Evolutionary conservation across 495 filamentous ascomycete genomes (phyloP).

Genomic region (Podospora sp.): DNA sequence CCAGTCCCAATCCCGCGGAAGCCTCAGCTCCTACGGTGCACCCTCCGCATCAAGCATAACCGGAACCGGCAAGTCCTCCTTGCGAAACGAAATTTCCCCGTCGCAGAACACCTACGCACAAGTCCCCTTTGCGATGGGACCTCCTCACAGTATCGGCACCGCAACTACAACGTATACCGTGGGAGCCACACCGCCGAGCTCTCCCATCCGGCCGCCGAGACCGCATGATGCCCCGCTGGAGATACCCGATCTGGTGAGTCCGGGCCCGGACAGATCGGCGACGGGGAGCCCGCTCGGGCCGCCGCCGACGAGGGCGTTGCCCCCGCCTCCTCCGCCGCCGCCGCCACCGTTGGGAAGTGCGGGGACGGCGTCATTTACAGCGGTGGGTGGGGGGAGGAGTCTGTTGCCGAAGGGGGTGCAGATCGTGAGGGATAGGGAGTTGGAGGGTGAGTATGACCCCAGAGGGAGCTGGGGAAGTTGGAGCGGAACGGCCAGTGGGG

Average conservation of each 20-base stretch:
- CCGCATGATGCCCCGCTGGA: conserved; percentile 38
- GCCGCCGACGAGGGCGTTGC: conserved; percentile 29
- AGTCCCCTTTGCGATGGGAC: background rate
- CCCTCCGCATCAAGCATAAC: conserved; percentile 12
- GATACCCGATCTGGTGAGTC: conserved; percentile 36
- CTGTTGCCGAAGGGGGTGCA: conserved; percentile 3
- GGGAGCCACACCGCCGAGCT: conserved; percentile 12
- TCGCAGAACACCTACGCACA: background rate
- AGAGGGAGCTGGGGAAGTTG: conserved; percentile 32
- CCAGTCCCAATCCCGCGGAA: conserved; percentile 6
- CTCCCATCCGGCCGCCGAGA: conserved; percentile 34
- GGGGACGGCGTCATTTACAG: conserved; percentile 14
- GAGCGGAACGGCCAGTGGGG: conserved; percentile 14
- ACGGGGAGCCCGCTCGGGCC: conserved; percentile 14
- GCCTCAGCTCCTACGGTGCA: conserved; percentile 11
- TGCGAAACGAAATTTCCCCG: conserved; percentile 24
- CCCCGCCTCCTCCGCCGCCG: conserved; percentile 19
- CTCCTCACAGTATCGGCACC: background rate
- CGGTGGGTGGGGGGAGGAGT: conserved; percentile 18
- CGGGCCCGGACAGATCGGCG: conserved; percentile 24
- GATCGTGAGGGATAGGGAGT: background rate
- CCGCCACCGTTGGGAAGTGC: conserved; percentile 3
- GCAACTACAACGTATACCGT: background rate
- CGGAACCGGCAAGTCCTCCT: conserved; percentile 19
- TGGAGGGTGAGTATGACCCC: conserved; percentile 3